Evolutionary conservation across 805 yeast species (phyloP), one percentile per base, ranked within the genome.

Genomic region (Candida railenensis): DNA sequence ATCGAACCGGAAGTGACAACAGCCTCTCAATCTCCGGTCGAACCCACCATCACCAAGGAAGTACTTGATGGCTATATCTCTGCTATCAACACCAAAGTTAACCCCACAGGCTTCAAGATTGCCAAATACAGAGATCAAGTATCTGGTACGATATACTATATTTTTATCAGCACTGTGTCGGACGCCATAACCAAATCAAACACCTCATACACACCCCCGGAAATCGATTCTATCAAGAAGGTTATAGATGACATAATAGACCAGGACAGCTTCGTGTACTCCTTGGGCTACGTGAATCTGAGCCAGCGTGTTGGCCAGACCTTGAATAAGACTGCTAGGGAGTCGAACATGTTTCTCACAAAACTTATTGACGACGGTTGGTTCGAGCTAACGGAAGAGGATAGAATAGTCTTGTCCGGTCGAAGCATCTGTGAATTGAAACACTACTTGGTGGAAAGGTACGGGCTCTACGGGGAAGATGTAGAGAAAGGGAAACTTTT

Each of bases 291-390:
- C 16, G 63, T 63, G 8, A 67, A 63, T 37, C 76, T 76, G 4
- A 58, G 62, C 22, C 73, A 70, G 44, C 57, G 37, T 20, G 51
- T 59, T 1, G 55, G 63, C 40, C 43, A 60, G 25, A 50, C 52
- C 34, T 48, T 63, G 22, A 62, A 63, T 11, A 63, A 57, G n/a
- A 45, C 69, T 3, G 48, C 60, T 11, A 52, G 54, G 3, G 78
- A 79, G 30, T 65, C 78, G 0, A 65, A 67, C n/a, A 47, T 43
- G 1, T 67, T 80, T 22, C 52, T 81, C 8, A 62, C 54, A 8
- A 52, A 60, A 16, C 55, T 81, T 5, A 72, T 75, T 14, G 70
- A 71, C 42, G 76, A 71, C 43, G 83, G 81, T n/a, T 81, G 85
- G 85, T 59, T 82, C 7, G 71, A 49, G n/a, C 42, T 61, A 30